Evolutionary conservation across 1,284 basidiomycete genomes (phyloP).

Genomic region (Cutaneotrichosporon cavernicola): DNA sequence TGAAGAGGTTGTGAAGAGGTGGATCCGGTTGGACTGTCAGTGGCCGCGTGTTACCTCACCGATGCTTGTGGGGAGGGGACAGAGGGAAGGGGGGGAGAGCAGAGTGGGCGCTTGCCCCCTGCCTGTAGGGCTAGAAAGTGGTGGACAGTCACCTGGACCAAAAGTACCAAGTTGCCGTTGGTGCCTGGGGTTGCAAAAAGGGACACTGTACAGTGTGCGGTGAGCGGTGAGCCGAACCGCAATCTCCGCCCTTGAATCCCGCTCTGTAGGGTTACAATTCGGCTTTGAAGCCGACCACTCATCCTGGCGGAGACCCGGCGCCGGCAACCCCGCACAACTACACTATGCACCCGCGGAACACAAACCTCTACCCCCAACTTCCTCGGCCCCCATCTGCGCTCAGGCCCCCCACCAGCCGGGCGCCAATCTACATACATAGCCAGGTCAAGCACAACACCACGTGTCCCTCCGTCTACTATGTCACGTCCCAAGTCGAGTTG

Average conservation of each 20-base stretch:
- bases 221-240: not conserved
- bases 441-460: too few species aligned
- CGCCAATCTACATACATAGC: not conserved
- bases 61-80: not conserved
- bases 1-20: not conserved
- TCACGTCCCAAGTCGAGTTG: constrained; percentile 1
- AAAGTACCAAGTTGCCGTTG: too few species aligned
- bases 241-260: too few species aligned
- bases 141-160: too few species aligned
- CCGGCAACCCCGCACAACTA: not conserved
- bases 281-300: not conserved
- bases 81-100: not conserved
- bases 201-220: too few species aligned
- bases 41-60: not conserved
- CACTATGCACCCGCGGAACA: too few species aligned
- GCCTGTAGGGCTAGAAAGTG: not conserved
- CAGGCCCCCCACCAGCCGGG: too few species aligned
- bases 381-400: not conserved
- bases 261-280: not conserved
- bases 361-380: not conserved
- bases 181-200: too few species aligned
- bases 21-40: not conserved
- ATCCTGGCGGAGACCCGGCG: not conserved
- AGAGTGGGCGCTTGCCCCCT: not conserved
- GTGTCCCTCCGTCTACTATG: too few species aligned